Conservation (phyloP, 192 early-diverging fungal species). For the Rhizophagus sp. region DNA sequence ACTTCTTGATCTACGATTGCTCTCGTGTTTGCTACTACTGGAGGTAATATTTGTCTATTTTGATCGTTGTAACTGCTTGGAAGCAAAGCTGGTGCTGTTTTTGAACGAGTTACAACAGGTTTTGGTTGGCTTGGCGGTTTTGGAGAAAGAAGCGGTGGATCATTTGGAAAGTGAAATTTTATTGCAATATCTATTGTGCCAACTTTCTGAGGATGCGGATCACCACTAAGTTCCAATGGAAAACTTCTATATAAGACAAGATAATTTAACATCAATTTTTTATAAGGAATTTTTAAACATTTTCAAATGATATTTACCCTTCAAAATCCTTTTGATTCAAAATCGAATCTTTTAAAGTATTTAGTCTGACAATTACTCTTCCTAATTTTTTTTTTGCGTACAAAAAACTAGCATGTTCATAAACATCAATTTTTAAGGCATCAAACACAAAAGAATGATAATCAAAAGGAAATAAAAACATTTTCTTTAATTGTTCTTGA, state of each 20-base stretch:
- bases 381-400: conserved; percentile 20
- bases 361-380: background rate
- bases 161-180: conserved; percentile 19
- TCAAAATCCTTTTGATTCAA: background rate
- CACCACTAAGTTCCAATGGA: background rate
- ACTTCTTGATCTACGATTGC: background rate
- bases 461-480: conserved; percentile 22
- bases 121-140: background rate
- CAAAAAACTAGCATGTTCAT: conserved; percentile 6
- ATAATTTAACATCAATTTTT: too few relatives aligned
- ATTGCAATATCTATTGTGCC: background rate
- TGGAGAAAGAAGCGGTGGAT: background rate
- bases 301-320: background rate
- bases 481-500: conserved; percentile 6
- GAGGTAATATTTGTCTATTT: background rate
- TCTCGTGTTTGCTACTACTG: background rate
- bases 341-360: background rate
- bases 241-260: background rate
- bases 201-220: background rate
- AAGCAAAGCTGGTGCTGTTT: background rate
- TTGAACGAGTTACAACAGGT: background rate
- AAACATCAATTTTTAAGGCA: conserved; percentile 23
- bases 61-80: background rate
- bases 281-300: too few relatives aligned
- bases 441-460: conserved; percentile 28